Percentiles rank a stretch among this genome's conserved stretches.
Evolutionary conservation across 768 basidiomycete genomes (phyloP).

Genomic region (Pisolithus microcarpus): DNA sequence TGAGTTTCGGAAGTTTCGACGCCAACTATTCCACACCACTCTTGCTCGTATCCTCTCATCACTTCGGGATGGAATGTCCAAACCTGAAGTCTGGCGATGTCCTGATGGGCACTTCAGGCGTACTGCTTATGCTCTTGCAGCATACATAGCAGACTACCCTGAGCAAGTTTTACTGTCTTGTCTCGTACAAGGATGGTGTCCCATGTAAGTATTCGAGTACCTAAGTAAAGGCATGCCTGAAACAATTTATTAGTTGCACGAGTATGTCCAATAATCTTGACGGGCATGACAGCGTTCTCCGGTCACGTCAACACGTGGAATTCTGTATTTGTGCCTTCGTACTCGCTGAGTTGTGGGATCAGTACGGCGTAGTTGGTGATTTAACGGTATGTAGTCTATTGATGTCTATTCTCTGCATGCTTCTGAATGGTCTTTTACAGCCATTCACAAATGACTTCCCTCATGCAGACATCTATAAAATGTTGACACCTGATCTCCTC

Average conservation of each 20-base stretch:
- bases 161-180: constrained; percentile 30
- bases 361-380: not conserved
- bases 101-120: constrained; percentile 26
- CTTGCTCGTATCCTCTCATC: constrained; percentile 21
- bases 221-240: not conserved
- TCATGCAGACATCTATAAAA: not conserved
- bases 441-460: not conserved
- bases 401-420: not conserved
- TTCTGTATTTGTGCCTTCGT: not conserved
- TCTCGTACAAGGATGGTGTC: constrained; percentile 23
- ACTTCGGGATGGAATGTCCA: constrained; percentile 22
- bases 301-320: not conserved
- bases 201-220: constrained; percentile 1
- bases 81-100: constrained; percentile 19
- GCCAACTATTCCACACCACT: constrained; percentile 25
- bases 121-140: constrained; percentile 27
- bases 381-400: not conserved
- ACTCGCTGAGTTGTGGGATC: not conserved
- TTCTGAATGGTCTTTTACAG: not conserved
- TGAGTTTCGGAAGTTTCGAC: constrained; percentile 13
- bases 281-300: not conserved
- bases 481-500: not conserved
- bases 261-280: not conserved
- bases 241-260: not conserved
- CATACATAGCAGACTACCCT: constrained; percentile 36